Conservation (phyloP, 305 asterid genomes). For the Fraxinus greggii region DNA sequence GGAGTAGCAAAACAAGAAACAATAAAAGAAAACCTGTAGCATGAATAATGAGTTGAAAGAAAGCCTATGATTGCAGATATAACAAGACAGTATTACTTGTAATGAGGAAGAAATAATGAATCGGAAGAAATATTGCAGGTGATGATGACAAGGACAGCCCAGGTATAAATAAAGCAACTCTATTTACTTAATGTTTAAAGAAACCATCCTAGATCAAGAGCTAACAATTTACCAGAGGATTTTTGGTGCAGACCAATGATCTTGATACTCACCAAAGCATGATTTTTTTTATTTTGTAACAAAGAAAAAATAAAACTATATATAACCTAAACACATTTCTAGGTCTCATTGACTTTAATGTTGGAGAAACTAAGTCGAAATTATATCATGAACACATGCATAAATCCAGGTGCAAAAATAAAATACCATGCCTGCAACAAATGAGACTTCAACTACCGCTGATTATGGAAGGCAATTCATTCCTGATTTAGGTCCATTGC, state of each 20-base stretch:
- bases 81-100: not conserved
- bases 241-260: not conserved
- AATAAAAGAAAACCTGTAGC: slow-evolving; percentile 1
- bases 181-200: slow-evolving; percentile 3
- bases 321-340: not conserved
- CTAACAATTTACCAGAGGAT: not conserved
- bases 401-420: not conserved
- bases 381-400: slow-evolving; percentile 8
- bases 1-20: slow-evolving; percentile 18
- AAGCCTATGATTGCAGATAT: not conserved
- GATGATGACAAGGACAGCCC: slow-evolving; percentile 5
- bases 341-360: not conserved
- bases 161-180: not conserved
- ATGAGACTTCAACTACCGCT: not conserved
- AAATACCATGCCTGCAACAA: not conserved
- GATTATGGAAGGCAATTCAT: not conserved
- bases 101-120: slow-evolving; percentile 13
- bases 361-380: not conserved
- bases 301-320: not conserved
- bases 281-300: not conserved
- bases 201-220: not conserved
- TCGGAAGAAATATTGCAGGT: slow-evolving; percentile 10
- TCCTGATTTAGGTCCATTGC: not conserved
- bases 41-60: not conserved
- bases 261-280: slow-evolving; percentile 2